Conservation (phyloP, 2,329 filamentous ascomycete species). For the Epichloe scottii region DNA sequence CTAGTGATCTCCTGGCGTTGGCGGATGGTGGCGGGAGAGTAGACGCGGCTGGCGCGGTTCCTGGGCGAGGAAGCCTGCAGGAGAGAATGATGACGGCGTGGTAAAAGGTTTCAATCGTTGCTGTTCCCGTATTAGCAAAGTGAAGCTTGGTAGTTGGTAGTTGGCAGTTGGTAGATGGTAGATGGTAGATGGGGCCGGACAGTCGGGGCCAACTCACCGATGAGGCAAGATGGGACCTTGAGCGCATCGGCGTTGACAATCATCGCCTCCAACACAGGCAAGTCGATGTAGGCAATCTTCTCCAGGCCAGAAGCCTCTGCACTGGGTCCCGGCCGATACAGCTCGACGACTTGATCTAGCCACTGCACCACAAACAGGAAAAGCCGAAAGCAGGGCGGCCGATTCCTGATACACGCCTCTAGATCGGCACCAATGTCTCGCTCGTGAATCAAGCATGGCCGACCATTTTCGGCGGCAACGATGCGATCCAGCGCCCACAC, state of each 20-base stretch:
- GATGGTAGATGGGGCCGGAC: not conserved
- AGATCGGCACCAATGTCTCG: slow-evolving; percentile 44
- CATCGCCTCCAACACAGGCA: slow-evolving; percentile 45
- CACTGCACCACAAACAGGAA: slow-evolving; percentile 41
- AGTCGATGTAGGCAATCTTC: slow-evolving; percentile 35
- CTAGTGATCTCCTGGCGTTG: slow-evolving; percentile 44
- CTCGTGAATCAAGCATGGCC: slow-evolving; percentile 48
- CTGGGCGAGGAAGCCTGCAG: slow-evolving; percentile 37
- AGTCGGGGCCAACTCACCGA: slow-evolving; percentile 27
- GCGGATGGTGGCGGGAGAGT: slow-evolving; percentile 34
- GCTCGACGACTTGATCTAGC: slow-evolving; percentile 44
- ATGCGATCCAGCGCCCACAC: slow-evolving; percentile 50
- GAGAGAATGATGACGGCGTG: slow-evolving; percentile 52
- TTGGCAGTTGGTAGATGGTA: no score
- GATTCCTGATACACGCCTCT: slow-evolving; percentile 35
- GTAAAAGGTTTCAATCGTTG: slow-evolving; percentile 50
- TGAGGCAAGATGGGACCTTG: slow-evolving; percentile 33
- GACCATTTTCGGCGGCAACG: slow-evolving; percentile 45
- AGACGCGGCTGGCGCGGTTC: slow-evolving; percentile 25
- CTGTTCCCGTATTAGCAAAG: slow-evolving; percentile 17
- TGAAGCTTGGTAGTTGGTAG: no score
- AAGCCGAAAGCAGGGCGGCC: slow-evolving; percentile 42
- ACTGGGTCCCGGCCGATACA: slow-evolving; percentile 44
- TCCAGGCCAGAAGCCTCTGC: slow-evolving; percentile 26
- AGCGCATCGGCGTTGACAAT: slow-evolving; percentile 41